Evolutionary conservation across 768 basidiomycete genomes (phyloP), one percentile per base, ranked within the genome.

Genomic region (Psilocybe cubensis): DNA sequence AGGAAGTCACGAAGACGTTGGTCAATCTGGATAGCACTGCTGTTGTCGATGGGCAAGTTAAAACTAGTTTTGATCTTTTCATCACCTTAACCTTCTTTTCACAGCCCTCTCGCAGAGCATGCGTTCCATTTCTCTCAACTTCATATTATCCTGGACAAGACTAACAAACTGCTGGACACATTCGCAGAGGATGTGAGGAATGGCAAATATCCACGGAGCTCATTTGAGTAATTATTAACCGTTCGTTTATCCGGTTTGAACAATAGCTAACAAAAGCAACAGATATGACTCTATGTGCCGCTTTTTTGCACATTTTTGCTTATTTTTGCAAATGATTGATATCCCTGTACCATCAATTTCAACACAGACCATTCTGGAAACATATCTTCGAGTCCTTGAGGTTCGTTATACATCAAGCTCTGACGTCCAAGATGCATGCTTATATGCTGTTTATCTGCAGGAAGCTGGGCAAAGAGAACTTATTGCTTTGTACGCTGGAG

Each of bases 281-380:
- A 91, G 89, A 61, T 90, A 89, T 65, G 77, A 85, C 0, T 79
- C 83, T 0, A 81, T 92, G 79, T 86, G 84, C 43, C 88, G 95
- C 3, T 99, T 98, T 76, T 97, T 96, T 66, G 90, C 95, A 0
- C 96, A 99, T 67, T 76, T 98, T 21, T 93, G 93, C 61, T 85
- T 98, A 27, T 94, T 88, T 73, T 79, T 97, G 3, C 87, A 91
- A 60, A 84, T 94, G 74, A 90, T 97, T 31, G 88, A 89, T 48
- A 74, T 88, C 31, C 70, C 84, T 0, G 83, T 93, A 0, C 90
- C 95, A 0, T 85, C 88, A 1, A 71, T 85, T 11, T 85, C 92
- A 0, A 88, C 85, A 0, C 93, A 96, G 66, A 73, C 82, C 27
- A 92, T 99, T 50, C 74, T 98, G 24, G 91, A 96, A 67, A 85